Conservation (phyloP, 1,139 yeast genomes). For the Lodderomyces oxycetoniae region DNA sequence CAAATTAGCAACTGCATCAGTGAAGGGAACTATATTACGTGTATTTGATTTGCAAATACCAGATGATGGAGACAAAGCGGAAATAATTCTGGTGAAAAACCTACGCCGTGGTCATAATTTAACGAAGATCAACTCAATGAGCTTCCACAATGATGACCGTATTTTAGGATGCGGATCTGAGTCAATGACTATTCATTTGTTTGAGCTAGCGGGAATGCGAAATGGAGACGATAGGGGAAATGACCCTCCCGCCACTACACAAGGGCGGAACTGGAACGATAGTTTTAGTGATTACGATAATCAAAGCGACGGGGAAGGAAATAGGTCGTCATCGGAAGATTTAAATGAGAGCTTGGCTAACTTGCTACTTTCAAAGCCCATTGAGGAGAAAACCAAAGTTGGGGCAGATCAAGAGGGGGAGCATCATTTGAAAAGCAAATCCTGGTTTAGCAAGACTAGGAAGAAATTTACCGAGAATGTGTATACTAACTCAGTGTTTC, state of each 20-base stretch:
- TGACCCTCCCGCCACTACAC: no score
- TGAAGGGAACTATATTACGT: slow-evolving; percentile 68
- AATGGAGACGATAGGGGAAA: slow-evolving; percentile 10
- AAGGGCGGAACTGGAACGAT: slow-evolving; percentile 1
- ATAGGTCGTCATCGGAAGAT: slow-evolving; percentile 24
- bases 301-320: slow-evolving; percentile 13
- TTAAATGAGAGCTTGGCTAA: slow-evolving; percentile 44
- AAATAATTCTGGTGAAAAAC: slow-evolving; percentile 39
- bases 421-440: slow-evolving; percentile 9
- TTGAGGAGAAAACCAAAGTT: slow-evolving; percentile 5
- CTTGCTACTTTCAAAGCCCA: slow-evolving; percentile 27
- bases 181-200: slow-evolving; percentile 66
- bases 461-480: slow-evolving; percentile 28
- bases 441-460: slow-evolving; percentile 17
- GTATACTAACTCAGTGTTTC: slow-evolving; percentile 37
- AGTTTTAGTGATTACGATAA: slow-evolving; percentile 11
- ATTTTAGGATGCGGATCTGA: slow-evolving; percentile 65
- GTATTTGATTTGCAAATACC: slow-evolving; percentile 26
- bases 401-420: slow-evolving; percentile 4
- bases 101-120: slow-evolving; percentile 68
- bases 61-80: slow-evolving; percentile 12
- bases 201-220: slow-evolving; percentile 27
- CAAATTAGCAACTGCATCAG: slow-evolving; percentile 62
- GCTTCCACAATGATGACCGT: slow-evolving; percentile 47
- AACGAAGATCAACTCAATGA: slow-evolving; percentile 50